These are phyloP conservation scores for Primulina tabacum DNA, from an alignment of 257 asterid genomes.

Conservation along the genomic window DNA sequence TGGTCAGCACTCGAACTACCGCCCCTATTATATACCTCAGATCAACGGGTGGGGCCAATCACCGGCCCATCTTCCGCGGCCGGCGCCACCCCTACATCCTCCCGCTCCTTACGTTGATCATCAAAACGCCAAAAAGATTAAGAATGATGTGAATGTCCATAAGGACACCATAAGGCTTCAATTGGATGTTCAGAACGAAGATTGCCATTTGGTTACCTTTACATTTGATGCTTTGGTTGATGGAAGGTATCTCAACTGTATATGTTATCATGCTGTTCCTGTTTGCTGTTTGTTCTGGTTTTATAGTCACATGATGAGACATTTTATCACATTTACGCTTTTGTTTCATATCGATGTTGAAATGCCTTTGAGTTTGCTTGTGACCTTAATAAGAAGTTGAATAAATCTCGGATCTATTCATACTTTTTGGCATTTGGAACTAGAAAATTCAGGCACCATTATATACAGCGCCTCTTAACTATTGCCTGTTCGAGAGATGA, in stretches of 20 bases:
- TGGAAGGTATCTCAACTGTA: constrained; percentile 56
- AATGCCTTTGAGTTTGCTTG: constrained; percentile 10
- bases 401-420: not conserved
- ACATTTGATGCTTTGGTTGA: constrained; percentile 85
- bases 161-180: constrained; percentile 69
- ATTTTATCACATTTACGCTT: not conserved
- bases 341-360: not conserved
- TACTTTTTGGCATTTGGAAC: constrained; percentile 7
- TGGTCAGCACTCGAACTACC: constrained; percentile 41
- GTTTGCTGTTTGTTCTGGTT: not conserved
- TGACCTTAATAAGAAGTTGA: constrained; percentile 8
- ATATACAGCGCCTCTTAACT: not conserved
- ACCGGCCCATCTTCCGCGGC: constrained; percentile 29
- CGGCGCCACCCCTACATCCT: constrained; percentile 30
- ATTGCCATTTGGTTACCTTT: constrained; percentile 68
- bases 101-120: constrained; percentile 80
- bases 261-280: constrained; percentile 6
- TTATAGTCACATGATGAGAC: not conserved
- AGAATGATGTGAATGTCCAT: constrained; percentile 83
- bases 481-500: not conserved
- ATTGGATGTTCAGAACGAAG: constrained; percentile 48
- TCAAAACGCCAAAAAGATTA: constrained; percentile 72
- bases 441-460: not conserved
- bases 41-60: constrained; percentile 47
- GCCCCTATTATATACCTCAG: constrained; percentile 47